Evolutionary conservation across 192 early-diverging fungal genomes (phyloP).

Genomic region (Funneliformis mosseae): DNA sequence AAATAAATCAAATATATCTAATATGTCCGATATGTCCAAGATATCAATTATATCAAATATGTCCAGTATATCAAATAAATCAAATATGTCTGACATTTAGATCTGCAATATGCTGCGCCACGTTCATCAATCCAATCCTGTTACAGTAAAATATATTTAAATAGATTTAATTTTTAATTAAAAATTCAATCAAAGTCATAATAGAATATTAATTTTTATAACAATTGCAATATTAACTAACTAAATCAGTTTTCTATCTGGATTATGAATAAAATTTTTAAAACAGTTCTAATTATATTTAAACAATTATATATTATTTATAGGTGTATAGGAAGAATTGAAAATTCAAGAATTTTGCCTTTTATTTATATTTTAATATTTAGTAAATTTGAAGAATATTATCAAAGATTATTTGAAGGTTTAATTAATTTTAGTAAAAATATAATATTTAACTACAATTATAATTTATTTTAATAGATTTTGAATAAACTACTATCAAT

Average conservation of each 20-base stretch:
- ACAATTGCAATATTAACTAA: background rate
- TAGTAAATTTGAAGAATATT: background rate
- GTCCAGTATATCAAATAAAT: too few relatives aligned
- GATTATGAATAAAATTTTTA: conserved; percentile 4
- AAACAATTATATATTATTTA: conserved; percentile 16
- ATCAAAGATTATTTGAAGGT: background rate
- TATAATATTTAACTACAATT: background rate
- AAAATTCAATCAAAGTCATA: background rate
- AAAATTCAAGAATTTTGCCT: too few relatives aligned
- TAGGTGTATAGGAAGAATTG: background rate
- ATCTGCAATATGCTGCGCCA: too few relatives aligned
- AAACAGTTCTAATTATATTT: background rate
- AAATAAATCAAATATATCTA: too few relatives aligned
- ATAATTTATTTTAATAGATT: too few relatives aligned
- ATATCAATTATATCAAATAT: too few relatives aligned
- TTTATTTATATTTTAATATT: too few relatives aligned
- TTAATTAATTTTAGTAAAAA: background rate
- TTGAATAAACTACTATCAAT: too few relatives aligned
- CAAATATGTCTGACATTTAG: too few relatives aligned
- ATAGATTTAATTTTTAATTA: conserved; percentile 7
- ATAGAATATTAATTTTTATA: background rate
- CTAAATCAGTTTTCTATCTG: background rate
- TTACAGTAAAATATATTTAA: too few relatives aligned
- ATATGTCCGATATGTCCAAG: too few relatives aligned
- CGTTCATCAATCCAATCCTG: too few relatives aligned